These are phyloP conservation scores for Phytophthora litchii DNA, from an alignment of 352 stramenopile genomes.

Conservation along the genomic window DNA sequence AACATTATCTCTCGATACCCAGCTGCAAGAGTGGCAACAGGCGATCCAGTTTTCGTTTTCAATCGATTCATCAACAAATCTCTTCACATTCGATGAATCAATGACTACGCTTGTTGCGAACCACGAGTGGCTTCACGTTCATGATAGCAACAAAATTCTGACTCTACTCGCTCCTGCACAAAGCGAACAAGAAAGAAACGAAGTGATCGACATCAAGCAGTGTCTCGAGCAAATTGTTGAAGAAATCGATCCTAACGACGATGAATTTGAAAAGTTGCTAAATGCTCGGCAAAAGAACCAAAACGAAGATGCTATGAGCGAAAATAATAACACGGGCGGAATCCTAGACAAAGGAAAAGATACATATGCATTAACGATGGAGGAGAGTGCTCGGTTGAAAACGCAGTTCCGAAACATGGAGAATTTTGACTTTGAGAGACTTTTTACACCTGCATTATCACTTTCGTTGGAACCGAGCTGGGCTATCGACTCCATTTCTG, in stretches of 20 bases:
- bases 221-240: conserved; percentile 31
- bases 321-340: conserved; percentile 3
- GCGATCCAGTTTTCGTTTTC: conserved; percentile 49
- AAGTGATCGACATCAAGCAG: conserved; percentile 25
- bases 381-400: conserved; percentile 23
- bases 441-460: conserved; percentile 51
- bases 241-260: conserved; percentile 20
- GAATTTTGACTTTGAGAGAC: conserved; percentile 53
- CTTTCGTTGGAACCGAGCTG: conserved; percentile 6
- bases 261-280: conserved; percentile 13
- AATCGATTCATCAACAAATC: conserved; percentile 36
- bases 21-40: conserved; percentile 41
- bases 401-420: conserved; percentile 45
- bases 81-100: conserved; percentile 53
- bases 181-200: conserved; percentile 21
- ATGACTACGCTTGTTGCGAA: conserved; percentile 43
- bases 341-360: background rate
- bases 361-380: conserved; percentile 5
- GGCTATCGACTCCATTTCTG: conserved; percentile 5
- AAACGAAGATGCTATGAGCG: background rate
- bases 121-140: conserved; percentile 46
- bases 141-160: background rate
- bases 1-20: conserved; percentile 1
- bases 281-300: background rate
- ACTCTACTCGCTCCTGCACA: conserved; percentile 30